These are phyloP conservation scores for Cercophora scortea DNA, from an alignment of 495 filamentous ascomycete genomes.

Conservation along the genomic window DNA sequence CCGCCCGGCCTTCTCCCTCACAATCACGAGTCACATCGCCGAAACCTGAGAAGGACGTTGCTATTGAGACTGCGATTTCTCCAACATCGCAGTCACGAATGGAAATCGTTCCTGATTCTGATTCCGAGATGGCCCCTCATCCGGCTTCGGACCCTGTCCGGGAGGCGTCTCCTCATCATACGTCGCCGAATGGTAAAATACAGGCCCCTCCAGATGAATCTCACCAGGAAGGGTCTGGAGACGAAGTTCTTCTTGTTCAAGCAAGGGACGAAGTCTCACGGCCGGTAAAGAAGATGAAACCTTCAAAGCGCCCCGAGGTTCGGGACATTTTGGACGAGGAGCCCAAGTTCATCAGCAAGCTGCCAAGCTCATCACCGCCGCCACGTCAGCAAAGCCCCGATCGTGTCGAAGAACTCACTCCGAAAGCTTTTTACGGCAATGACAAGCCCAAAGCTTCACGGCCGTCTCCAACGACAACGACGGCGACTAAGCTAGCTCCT, in stretches of 20 bases:
- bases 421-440: neutral
- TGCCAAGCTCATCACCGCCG: neutral
- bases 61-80: too few species aligned
- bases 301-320: neutral
- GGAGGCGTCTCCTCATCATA: too few species aligned
- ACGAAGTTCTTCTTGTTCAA: conserved; percentile 3
- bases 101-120: too few species aligned
- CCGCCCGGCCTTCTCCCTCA: neutral
- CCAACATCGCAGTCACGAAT: too few species aligned
- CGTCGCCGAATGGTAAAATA: too few species aligned
- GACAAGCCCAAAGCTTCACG: neutral
- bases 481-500: neutral
- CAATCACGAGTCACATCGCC: neutral
- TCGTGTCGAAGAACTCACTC: neutral
- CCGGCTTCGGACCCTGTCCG: too few species aligned
- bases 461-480: neutral
- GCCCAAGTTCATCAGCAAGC: neutral
- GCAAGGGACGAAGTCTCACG: neutral
- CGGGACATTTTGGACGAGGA: neutral
- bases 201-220: too few species aligned
- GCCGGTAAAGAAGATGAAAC: neutral
- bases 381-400: neutral
- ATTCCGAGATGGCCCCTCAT: too few species aligned
- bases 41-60: too few species aligned
- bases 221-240: neutral